Evolutionary conservation across 768 basidiomycete species (phyloP).

Genomic region (Leucosporidium yakuticum): DNA sequence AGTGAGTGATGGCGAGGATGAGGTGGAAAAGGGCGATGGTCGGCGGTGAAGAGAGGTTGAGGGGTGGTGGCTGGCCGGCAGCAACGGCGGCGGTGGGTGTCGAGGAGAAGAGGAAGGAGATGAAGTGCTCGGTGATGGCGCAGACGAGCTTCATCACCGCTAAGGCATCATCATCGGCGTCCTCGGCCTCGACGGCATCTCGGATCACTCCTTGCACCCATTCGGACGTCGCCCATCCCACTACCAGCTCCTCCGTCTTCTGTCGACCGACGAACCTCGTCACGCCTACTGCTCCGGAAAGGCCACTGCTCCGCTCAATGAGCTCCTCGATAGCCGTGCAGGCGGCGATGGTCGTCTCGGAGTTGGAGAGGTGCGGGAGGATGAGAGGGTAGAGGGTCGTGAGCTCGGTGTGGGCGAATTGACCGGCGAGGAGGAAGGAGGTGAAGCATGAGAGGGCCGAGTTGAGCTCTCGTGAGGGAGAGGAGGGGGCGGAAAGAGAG

Average conservation of each 20-base stretch:
- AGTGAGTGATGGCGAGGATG: conserved; percentile 30
- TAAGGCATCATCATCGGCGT: conserved; percentile 24
- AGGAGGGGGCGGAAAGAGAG: conserved; percentile 8
- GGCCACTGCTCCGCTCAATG: conserved; percentile 29
- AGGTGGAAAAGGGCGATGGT: conserved; percentile 22
- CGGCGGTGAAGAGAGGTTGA: conserved; percentile 14
- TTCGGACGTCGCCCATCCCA: conserved; percentile 5
- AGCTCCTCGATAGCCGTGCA: conserved; percentile 35
- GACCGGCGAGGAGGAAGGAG: conserved; percentile 31
- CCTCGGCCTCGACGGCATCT: conserved; percentile 7
- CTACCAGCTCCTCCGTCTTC: conserved; percentile 14
- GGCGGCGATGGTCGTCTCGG: conserved; percentile 15
- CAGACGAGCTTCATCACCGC: conserved; percentile 35
- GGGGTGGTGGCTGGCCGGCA: neutral
- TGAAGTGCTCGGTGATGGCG: conserved; percentile 33
- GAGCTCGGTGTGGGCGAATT: conserved; percentile 28
- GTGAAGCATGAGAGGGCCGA: conserved; percentile 33
- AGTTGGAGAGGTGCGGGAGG: conserved; percentile 27
- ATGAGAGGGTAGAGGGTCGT: conserved; percentile 35
- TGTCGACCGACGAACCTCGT: conserved; percentile 22
- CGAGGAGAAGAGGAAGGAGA: conserved; percentile 25
- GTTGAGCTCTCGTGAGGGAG: conserved; percentile 15
- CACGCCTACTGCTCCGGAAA: conserved; percentile 3
- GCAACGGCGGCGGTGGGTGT: neutral
- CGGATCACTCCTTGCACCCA: conserved; percentile 3